Evolutionary conservation across 2,329 filamentous ascomycete species (phyloP), one percentile per base, ranked within the genome.

Genomic region (Arthrobotrys megalospora): DNA sequence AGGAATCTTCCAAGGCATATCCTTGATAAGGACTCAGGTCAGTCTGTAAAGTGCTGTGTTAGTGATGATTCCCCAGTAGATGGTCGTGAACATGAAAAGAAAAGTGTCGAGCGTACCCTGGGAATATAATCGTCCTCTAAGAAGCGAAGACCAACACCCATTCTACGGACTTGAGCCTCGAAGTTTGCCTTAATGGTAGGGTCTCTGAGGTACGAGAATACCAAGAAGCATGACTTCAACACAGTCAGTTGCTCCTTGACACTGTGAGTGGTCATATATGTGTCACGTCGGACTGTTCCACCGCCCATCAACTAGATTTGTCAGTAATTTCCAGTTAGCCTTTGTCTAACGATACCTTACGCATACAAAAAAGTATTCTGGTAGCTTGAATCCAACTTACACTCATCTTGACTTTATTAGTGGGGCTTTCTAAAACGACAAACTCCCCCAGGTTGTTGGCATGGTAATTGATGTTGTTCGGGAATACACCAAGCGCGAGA

Each of bases 131-230:
- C 45, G 6, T 3, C 2, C 68, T 71, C 68, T 52, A 71, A 64
- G n/a, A 38, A 71, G n/a, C 43, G 43, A 50, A 71, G 68, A 28
- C 68, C 68, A 8, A 16, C 68, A n/a, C 55, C 55, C 68, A 71
- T 71, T 64, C 68, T 71, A 14, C 68, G 16, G 32, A 71, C 47
- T 55, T 71, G 68, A 64, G 68, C 68, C 32, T 71, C 68, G 47
- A 71, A 71, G 34, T 19, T 71, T 43, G 68, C n/a, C 14, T 52
- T 14, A 21, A 64, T 55, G 16, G 43, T 32, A 45, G 68, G 68
- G 3, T 71, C 68, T 71, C 68, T 71, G 58, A 71, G 68, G 47
- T 71, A 71, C 16, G 64, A 64, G 68, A 71, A 71, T 47, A 71
- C 68, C 45, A 71, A 64, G 21, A 71, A 64, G 36, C 55, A 62